Evolutionary conservation across 2,329 filamentous ascomycete species (phyloP).

Genomic region (Dryadomyces sulphureus): DNA sequence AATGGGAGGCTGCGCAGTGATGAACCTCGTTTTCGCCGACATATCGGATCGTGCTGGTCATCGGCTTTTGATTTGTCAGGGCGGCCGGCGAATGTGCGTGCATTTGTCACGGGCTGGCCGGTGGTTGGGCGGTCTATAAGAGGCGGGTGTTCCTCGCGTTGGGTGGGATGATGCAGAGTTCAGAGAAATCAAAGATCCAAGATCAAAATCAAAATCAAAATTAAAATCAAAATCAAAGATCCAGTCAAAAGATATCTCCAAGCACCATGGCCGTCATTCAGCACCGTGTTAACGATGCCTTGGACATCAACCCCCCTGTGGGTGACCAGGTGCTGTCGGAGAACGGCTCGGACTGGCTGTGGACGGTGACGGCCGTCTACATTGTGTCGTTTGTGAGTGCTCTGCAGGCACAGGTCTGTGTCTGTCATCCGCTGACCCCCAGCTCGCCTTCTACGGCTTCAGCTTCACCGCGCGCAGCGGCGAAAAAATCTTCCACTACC

Average conservation of each 20-base stretch:
- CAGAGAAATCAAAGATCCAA: no score
- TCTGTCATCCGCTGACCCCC: slow-evolving; percentile 7
- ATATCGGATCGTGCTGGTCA: no score
- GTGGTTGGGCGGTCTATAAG: no score
- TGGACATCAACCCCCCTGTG: slow-evolving; percentile 29
- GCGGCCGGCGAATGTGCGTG: no score
- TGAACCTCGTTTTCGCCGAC: no score
- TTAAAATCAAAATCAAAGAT: no score
- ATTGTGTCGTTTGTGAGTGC: slow-evolving; percentile 27
- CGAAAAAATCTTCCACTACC: slow-evolving; percentile 42
- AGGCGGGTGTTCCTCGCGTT: no score
- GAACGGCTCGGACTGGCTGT: slow-evolving; percentile 40
- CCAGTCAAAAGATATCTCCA: no score
- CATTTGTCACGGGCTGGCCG: no score
- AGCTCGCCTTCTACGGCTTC: slow-evolving; percentile 26
- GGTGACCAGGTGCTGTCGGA: slow-evolving; percentile 24
- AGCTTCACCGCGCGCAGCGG: slow-evolving; percentile 27
- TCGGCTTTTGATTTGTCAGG: no score
- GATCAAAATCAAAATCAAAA: no score
- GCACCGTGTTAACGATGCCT: slow-evolving; percentile 27
- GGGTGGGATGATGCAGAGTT: no score
- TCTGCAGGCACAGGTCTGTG: background rate
- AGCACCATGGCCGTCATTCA: slow-evolving; percentile 19
- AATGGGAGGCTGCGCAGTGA: background rate
- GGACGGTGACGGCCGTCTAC: slow-evolving; percentile 36